Conservation (phyloP, 306 rosid species). For the Geum urbanum region DNA sequence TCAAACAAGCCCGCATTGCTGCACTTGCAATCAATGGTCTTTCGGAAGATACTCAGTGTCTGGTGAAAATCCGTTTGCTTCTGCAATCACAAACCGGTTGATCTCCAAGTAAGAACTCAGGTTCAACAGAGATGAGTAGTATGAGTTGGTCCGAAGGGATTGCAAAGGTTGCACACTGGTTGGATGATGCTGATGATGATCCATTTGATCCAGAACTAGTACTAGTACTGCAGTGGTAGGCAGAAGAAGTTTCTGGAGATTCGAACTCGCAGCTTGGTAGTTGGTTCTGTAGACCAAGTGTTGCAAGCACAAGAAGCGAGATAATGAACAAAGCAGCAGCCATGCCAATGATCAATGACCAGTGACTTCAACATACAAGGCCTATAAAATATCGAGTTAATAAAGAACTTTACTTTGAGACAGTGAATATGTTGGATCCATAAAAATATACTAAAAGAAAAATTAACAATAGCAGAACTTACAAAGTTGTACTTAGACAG, state of each 20-base stretch:
- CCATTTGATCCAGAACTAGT: conserved; percentile 17
- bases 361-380: conserved; percentile 35
- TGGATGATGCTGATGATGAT: conserved; percentile 19
- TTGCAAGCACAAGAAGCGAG: conserved; percentile 39
- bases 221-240: conserved; percentile 43
- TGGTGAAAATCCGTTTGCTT: conserved; percentile 62
- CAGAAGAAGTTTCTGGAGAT: conserved; percentile 45
- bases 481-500: conserved; percentile 35
- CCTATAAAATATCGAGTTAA: conserved; percentile 23
- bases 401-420: conserved; percentile 27
- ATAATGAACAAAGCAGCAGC: conserved; percentile 41
- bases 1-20: conserved; percentile 50
- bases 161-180: conserved; percentile 62
- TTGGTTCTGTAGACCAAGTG: conserved; percentile 35
- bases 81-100: conserved; percentile 41
- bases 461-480: conserved; percentile 26
- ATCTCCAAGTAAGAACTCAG: conserved; percentile 69
- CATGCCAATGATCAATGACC: conserved; percentile 35
- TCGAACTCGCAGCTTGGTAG: conserved; percentile 41
- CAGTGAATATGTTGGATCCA: conserved; percentile 59
- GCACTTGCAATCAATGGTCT: conserved; percentile 64
- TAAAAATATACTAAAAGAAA: conserved; percentile 29
- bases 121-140: conserved; percentile 66
- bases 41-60: conserved; percentile 53
- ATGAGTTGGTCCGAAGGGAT: conserved; percentile 56